These are phyloP conservation scores for Kwoniella sp. DNA, from an alignment of 768 basidiomycete species.

Conservation along the genomic window DNA sequence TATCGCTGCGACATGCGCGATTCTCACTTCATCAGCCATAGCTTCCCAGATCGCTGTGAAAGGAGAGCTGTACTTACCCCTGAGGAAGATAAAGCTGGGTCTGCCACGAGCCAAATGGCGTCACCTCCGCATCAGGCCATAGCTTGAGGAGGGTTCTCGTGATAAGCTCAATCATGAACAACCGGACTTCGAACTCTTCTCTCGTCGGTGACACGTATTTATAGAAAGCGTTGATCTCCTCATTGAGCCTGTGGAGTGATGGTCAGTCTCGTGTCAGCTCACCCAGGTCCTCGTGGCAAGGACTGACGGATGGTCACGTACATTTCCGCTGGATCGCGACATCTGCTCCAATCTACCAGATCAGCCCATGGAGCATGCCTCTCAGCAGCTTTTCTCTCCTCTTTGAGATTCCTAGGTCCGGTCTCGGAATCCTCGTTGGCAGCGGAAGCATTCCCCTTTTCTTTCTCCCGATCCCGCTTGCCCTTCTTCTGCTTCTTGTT, in stretches of 20 bases:
- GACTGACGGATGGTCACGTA: slow-evolving; percentile 58
- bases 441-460: slow-evolving; percentile 23
- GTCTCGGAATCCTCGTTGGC: slow-evolving; percentile 57
- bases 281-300: neutral
- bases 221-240: slow-evolving; percentile 81
- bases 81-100: slow-evolving; percentile 90
- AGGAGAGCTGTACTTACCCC: slow-evolving; percentile 66
- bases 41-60: neutral
- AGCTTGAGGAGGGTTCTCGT: slow-evolving; percentile 65
- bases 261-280: slow-evolving; percentile 2
- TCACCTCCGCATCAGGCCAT: slow-evolving; percentile 78
- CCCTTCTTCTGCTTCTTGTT: slow-evolving; percentile 15
- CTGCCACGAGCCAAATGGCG: slow-evolving; percentile 88
- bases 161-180: slow-evolving; percentile 71
- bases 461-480: slow-evolving; percentile 23
- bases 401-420: slow-evolving; percentile 62
- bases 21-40: neutral
- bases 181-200: slow-evolving; percentile 80
- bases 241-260: slow-evolving; percentile 65
- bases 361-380: slow-evolving; percentile 67
- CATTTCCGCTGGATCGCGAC: slow-evolving; percentile 81
- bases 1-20: slow-evolving; percentile 66
- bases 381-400: slow-evolving; percentile 60
- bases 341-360: slow-evolving; percentile 70
- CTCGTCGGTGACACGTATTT: slow-evolving; percentile 84